Evolutionary conservation across 2,329 filamentous ascomycete genomes (phyloP), one percentile per base, ranked within the genome.

Genomic region (Cladorrhinum sp.): DNA sequence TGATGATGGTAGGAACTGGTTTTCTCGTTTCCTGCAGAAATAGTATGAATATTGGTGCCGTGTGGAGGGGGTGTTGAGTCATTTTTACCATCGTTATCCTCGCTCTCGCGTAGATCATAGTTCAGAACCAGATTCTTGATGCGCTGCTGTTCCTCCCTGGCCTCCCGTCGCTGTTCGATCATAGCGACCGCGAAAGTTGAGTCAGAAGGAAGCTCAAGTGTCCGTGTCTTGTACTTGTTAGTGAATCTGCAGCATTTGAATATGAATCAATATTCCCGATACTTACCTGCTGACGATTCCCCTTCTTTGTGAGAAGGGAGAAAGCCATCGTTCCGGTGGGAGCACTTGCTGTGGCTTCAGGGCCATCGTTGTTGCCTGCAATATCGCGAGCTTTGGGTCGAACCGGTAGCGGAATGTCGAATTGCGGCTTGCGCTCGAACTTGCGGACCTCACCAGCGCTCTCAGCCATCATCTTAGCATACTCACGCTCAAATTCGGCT

Each of bases 121-220:
- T 97, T 98, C 68, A 99, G 81, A 57, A 99, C 95, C 50, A 99
- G 82, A 70, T 92, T 96, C 79, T 99, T 99, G 85, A 99, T 99
- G 64, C 95, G 90, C 74, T 97, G 92, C 74, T 99, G 93, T 74
- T 99, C 96, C 72, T 96, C 95, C 57, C 90, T 89, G 73, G 98
- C 93, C 2, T 92, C 93, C 76, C 96, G 90, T 73, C 97, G 93
- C 77, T 98, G 93, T 62, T 85, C 92, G 73, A 92, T 95, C 92
- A 99, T 95, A 49, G 95, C 95, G 66, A 98, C 85, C 5, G 95
- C 95, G 76, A 99, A 97, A 54, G 87, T 93, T 0, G 95, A 98
- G 73, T 99, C 91, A 1, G 93, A 88, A 9, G 90, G 90, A 52
- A 98, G 80, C 69, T 95, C 92, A 67, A 98, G 93, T 5, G 91